Percentiles rank a stretch among this genome's conserved stretches.
phyloP scores from a whole-genome alignment of 305 asterid species.

The Monarda citriodora region DNA sequence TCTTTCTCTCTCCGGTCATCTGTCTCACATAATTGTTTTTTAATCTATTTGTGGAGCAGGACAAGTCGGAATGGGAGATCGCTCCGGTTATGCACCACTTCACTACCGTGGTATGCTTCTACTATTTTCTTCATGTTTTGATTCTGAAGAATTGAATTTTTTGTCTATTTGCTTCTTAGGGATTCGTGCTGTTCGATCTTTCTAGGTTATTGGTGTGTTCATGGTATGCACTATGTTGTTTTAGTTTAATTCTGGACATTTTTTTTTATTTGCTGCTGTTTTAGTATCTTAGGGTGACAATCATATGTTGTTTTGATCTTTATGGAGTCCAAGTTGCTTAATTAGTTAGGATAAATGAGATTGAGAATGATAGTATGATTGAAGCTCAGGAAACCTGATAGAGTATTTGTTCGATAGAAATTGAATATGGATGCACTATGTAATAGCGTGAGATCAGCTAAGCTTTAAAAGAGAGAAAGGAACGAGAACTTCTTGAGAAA shows the following conservation, averaged over 20 bases:
- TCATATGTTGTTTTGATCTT: neutral
- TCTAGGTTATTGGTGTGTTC: neutral
- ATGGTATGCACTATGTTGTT: neutral
- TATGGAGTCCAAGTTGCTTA: neutral
- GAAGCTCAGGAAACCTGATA: too few species aligned
- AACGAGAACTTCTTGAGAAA: too few species aligned
- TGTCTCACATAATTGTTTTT: constrained; percentile 2
- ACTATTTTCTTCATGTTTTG: neutral
- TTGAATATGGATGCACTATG: too few species aligned
- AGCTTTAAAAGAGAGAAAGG: too few species aligned
- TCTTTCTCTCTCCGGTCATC: neutral
- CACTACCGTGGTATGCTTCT: constrained; percentile 50
- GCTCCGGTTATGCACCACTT: constrained; percentile 64
- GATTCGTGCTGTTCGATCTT: neutral
- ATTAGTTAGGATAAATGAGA: neutral
- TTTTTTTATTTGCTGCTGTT: too few species aligned
- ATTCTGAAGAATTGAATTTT: neutral
- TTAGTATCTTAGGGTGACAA: neutral
- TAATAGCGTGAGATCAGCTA: too few species aligned
- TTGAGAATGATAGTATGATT: neutral
- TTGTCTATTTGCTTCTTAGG: neutral
- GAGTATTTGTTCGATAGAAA: too few species aligned
- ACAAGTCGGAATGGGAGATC: constrained; percentile 58
- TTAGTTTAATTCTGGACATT: neutral
- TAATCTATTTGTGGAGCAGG: constrained; percentile 26